These are phyloP conservation scores for Daldinia decipiens DNA, from an alignment of 495 filamentous ascomycete species.

Conservation along the genomic window DNA sequence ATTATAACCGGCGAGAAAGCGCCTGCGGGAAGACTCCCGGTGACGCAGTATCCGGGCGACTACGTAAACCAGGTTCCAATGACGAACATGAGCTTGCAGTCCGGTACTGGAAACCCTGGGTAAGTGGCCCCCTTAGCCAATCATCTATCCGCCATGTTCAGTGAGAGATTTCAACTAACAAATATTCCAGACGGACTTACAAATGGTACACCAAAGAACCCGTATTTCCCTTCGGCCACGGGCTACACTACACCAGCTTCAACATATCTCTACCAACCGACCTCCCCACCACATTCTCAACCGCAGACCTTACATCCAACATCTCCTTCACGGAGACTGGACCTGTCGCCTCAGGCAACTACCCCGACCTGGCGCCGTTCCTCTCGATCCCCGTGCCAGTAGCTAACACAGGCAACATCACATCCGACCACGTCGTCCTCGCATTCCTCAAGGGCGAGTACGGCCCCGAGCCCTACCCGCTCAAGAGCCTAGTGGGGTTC, in stretches of 20 bases:
- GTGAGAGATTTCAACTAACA: conserved; percentile 11
- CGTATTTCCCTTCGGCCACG: conserved; percentile 61
- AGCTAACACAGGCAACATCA: conserved; percentile 63
- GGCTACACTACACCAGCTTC: conserved; percentile 63
- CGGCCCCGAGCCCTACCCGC: conserved; percentile 67
- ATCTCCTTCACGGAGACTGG: conserved; percentile 45
- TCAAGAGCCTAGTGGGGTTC: conserved; percentile 67
- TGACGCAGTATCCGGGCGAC: conserved; percentile 61
- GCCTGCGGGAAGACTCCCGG: conserved; percentile 70
- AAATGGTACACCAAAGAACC: conserved; percentile 58
- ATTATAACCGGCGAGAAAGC: conserved; percentile 62
- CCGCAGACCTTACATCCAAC: conserved; percentile 47
- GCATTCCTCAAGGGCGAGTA: conserved; percentile 62
- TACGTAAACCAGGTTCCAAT: conserved; percentile 54
- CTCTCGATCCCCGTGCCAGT: conserved; percentile 50
- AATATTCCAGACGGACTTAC: conserved; percentile 59
- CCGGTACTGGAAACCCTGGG: conserved; percentile 50
- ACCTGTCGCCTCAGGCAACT: conserved; percentile 48
- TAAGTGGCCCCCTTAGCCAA: conserved; percentile 15
- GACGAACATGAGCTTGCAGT: conserved; percentile 57
- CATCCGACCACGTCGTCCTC: conserved; percentile 66
- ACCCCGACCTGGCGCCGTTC: conserved; percentile 59
- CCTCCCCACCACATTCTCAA: conserved; percentile 45
- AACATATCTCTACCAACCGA: conserved; percentile 49
- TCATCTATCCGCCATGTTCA: no score